Base-by-base conservation (phyloP, 2,329 filamentous ascomycete genomes). In the Cladobotryum protrusum region DNA sequence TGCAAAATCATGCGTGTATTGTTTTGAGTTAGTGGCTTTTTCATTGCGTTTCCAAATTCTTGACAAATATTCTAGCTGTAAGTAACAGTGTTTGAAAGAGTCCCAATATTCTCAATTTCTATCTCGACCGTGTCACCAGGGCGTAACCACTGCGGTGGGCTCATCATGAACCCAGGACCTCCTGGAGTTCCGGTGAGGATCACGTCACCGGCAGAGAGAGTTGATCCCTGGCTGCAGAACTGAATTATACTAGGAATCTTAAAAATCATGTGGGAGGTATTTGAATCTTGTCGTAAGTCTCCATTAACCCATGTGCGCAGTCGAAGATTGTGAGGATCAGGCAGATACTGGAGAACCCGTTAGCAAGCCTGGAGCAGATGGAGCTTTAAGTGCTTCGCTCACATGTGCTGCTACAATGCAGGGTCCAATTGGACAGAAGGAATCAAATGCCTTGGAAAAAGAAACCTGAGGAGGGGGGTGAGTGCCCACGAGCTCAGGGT, bases 401-500 rank as follows among this genome's bases (percentile, higher is more conserved):
- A 77, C 49, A 1, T 61, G 60, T 0, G 65, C 61, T 1, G 64
- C 63, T 0, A 81, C 73, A 1, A 82, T 61, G 0, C 35, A 54
- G 0, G 78, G 78, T 0, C 78, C 78, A 0, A 82, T 49, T 0
- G 78, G 79, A 0, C 75, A 74, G 54, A 69, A 81, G 0, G 70
- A 77, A 54, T 82, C 77, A 48, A 82, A 82, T 0, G 76, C 74
- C 55, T 82, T 81, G 14, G 68, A 72, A 54, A 80, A 82, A 0
- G 73, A 71, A 74, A 75, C 81, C 57, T 82, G 79, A 0, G 77
- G 78, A 0, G 81, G 73, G 0, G 63, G 68, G 24, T 29, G 24
- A 8, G 24, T 29, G 0, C 77, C 77, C 0, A 77, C 77, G 2
- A 72, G 63, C 0, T 60, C 61, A 0, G 74, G 72, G 17, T 79